phyloP scores from a whole-genome alignment of 495 filamentous ascomycete species.

The Neurospora sp. region DNA sequence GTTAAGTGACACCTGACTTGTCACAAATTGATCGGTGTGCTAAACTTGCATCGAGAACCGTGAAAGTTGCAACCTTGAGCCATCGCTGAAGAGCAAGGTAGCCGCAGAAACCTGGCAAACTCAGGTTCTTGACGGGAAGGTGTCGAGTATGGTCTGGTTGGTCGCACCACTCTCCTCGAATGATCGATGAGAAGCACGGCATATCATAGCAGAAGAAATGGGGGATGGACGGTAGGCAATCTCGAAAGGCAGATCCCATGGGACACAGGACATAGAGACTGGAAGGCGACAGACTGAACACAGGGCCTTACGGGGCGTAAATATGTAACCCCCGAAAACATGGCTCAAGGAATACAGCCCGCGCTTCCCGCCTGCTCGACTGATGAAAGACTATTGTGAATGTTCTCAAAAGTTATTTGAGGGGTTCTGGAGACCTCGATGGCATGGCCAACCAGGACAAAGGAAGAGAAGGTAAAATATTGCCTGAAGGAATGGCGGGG shows the following conservation, averaged over 20 bases:
- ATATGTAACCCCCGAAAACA: background rate
- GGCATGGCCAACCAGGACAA: background rate
- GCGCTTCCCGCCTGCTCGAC: background rate
- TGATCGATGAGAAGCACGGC: background rate
- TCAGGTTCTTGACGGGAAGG: background rate
- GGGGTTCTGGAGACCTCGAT: background rate
- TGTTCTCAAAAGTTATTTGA: background rate
- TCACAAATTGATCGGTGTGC: background rate
- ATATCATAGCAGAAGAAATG: background rate
- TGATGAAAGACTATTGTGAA: background rate
- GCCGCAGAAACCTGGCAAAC: background rate
- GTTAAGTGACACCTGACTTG: background rate
- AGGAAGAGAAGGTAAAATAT: background rate
- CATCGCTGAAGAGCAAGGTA: background rate
- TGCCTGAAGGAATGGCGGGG: background rate
- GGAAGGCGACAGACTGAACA: background rate
- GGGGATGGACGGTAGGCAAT: background rate
- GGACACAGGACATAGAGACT: background rate
- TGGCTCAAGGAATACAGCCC: background rate
- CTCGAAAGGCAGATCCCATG: background rate
- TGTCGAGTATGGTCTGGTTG: background rate
- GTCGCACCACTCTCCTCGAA: background rate
- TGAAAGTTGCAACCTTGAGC: background rate
- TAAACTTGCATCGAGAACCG: background rate
- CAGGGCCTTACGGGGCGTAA: background rate